Conservation (phyloP, 257 asterid genomes). For the Leptodermis oblonga region DNA sequence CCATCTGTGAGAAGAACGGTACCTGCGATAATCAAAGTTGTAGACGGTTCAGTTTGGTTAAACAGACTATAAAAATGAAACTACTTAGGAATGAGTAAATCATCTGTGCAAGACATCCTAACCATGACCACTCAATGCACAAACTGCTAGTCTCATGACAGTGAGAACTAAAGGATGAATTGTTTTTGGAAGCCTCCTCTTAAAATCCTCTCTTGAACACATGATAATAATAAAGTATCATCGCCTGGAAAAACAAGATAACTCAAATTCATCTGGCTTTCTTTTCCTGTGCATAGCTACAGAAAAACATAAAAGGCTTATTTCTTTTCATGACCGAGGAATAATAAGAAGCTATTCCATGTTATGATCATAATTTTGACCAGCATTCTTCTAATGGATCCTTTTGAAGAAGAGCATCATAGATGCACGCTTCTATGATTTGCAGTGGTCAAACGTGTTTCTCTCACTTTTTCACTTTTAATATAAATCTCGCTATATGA, state of each 20-base stretch:
- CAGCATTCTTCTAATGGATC: background rate
- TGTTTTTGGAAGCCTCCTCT: background rate
- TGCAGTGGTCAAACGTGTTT: background rate
- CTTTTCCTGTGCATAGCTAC: background rate
- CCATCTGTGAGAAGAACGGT: slow-evolving; percentile 86
- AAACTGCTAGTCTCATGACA: background rate
- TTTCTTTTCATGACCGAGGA: background rate
- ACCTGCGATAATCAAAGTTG: slow-evolving; percentile 46
- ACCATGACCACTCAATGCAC: no score
- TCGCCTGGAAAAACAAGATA: background rate
- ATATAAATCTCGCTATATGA: background rate
- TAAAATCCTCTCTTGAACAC: background rate
- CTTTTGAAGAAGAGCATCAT: background rate
- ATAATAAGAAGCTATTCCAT: background rate
- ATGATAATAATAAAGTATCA: background rate
- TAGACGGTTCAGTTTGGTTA: background rate
- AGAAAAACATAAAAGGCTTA: background rate
- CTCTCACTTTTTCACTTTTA: background rate
- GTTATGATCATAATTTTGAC: background rate
- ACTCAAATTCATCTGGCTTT: background rate
- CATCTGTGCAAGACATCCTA: background rate
- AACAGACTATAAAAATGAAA: background rate
- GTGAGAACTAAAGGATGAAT: background rate
- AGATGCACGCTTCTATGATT: background rate
- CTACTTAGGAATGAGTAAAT: background rate